These are phyloP conservation scores for Anethum foeniculum DNA, from an alignment of 140 eudicot species.

Conservation along the genomic window DNA sequence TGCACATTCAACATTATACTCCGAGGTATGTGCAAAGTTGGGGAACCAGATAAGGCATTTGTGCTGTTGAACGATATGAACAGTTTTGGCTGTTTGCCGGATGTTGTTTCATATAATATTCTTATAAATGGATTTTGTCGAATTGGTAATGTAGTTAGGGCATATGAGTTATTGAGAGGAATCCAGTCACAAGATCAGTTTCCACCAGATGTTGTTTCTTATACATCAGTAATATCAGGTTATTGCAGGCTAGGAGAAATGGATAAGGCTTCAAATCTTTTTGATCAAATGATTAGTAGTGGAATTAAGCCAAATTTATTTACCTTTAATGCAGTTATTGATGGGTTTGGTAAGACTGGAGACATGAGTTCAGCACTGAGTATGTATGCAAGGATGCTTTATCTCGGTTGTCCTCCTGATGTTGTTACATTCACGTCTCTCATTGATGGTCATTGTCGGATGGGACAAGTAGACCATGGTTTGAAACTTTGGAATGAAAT, in stretches of 20 bases:
- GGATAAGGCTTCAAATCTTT: slow-evolving; percentile 47
- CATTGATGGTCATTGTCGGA: slow-evolving; percentile 57
- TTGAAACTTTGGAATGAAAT: slow-evolving; percentile 58
- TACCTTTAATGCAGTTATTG: slow-evolving; percentile 60
- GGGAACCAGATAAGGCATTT: slow-evolving; percentile 51
- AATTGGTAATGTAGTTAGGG: slow-evolving; percentile 45
- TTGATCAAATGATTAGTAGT: slow-evolving; percentile 43
- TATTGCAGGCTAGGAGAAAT: slow-evolving; percentile 54
- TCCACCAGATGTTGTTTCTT: slow-evolving; percentile 62
- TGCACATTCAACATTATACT: slow-evolving; percentile 64
- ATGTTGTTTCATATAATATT: slow-evolving; percentile 52
- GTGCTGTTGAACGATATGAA: slow-evolving; percentile 41
- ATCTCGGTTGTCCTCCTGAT: slow-evolving; percentile 52
- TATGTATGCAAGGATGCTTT: slow-evolving; percentile 47
- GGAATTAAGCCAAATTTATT: slow-evolving; percentile 57
- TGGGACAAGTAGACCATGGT: slow-evolving; percentile 54
- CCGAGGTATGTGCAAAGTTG: slow-evolving; percentile 53
- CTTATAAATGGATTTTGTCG: slow-evolving; percentile 60
- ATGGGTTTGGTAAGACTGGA: slow-evolving; percentile 70
- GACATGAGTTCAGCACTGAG: slow-evolving; percentile 41
- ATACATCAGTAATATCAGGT: slow-evolving; percentile 72
- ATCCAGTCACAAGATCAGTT: slow-evolving; percentile 26
- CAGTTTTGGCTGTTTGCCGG: slow-evolving; percentile 53
- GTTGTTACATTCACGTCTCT: slow-evolving; percentile 69
- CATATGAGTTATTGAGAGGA: slow-evolving; percentile 44